Evolutionary conservation across 495 filamentous ascomycete genomes (phyloP), one percentile per base, ranked within the genome.

Genomic region (Trichoderma orchidacearum): DNA sequence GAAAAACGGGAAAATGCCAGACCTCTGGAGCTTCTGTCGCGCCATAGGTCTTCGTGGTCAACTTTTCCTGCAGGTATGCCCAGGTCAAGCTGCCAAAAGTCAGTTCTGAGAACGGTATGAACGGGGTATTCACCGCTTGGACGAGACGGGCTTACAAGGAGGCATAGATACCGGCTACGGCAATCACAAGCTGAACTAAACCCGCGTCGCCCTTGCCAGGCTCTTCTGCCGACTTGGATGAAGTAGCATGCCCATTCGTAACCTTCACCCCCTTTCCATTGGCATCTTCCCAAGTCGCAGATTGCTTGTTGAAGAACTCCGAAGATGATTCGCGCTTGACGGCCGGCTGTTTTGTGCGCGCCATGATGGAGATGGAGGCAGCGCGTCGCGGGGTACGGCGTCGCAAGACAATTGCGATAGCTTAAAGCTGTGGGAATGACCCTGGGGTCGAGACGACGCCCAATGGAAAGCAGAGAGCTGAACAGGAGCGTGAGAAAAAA

Each of bases 51-150:
- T 90, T 96, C 3, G 94, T 97, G 8, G 92, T 97, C 63, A 98
- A 92, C 56, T 92, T 89, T 68, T 98, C 93, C 79, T 98, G 93
- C 55, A 98, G 84, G 61, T 96, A 81, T 41, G 87, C 93, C 93
- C 93, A 98, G 50, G 90, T 87, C 2, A 98, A 77, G 69, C 93
- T 96, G 58, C 35, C 27, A 27, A 9, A 48, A 23, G n/a, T n/a
- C 3, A 3, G 51, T 18, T 6, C 51, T 25, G 28, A 53, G 30
- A 21, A 12, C 25, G 31, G 51, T 5, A 25, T 30, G 17, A 53
- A 17, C 15, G 12, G 5, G 0, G 9, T 0, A n/a, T 23, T 23
- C 25, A 18, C 18, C 38, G 30, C 29, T 13, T 9, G 21, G 5
- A 23, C 51, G 1, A 13, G 9, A 18, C 50, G 34, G 45, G 72